phyloP scores from a whole-genome alignment of 768 basidiomycete genomes.

The Boletus reticulatus region DNA sequence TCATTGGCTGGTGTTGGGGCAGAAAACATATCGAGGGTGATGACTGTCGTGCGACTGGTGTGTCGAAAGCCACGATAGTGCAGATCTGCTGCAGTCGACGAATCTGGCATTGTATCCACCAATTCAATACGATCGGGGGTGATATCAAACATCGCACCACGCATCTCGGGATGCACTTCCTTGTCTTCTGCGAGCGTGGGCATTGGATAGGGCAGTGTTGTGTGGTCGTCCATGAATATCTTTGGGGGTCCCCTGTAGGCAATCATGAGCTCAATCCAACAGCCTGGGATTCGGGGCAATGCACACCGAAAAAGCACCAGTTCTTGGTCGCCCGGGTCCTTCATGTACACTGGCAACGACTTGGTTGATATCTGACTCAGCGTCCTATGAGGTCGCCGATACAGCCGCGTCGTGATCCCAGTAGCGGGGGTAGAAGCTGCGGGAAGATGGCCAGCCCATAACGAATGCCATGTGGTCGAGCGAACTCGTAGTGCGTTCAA shows the following conservation, averaged over 20 bases:
- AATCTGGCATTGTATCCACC: slow-evolving; percentile 20
- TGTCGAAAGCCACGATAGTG: too few relatives aligned
- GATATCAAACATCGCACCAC: slow-evolving; percentile 11
- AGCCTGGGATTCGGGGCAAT: background rate
- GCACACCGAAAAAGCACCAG: slow-evolving; percentile 61
- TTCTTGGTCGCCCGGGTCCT: slow-evolving; percentile 82
- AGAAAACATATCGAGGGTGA: slow-evolving; percentile 42
- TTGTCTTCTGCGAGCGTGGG: slow-evolving; percentile 22
- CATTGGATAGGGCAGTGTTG: slow-evolving; percentile 8
- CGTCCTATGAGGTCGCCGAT: slow-evolving; percentile 49
- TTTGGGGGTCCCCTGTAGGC: slow-evolving; percentile 25
- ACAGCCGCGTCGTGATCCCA: slow-evolving; percentile 4
- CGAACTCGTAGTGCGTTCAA: too few relatives aligned
- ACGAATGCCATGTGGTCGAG: too few relatives aligned
- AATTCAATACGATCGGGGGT: slow-evolving; percentile 23
- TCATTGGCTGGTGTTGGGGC: slow-evolving; percentile 38
- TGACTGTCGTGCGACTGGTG: too few relatives aligned
- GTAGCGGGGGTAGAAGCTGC: slow-evolving; percentile 7
- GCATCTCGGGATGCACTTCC: slow-evolving; percentile 16
- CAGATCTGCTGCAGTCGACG: slow-evolving; percentile 23
- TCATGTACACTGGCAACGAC: slow-evolving; percentile 76
- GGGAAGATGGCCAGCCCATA: too few relatives aligned
- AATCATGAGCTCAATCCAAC: background rate
- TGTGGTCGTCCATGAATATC: slow-evolving; percentile 16
- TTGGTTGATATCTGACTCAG: slow-evolving; percentile 80